Base-by-base conservation (phyloP, 2,329 filamentous ascomycete genomes). In the Exophiala sp. region DNA sequence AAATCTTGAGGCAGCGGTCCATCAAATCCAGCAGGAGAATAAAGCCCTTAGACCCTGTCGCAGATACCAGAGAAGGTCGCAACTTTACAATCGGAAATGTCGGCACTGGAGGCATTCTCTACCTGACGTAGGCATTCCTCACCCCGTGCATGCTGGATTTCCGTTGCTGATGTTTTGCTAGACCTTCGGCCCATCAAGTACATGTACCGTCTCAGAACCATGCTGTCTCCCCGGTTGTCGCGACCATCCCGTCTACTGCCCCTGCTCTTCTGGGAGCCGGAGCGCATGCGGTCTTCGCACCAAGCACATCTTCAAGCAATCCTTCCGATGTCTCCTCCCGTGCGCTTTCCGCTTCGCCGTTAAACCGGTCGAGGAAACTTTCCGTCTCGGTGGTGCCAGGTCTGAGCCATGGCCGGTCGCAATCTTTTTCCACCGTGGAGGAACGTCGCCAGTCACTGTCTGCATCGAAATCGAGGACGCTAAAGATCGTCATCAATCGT, bases 11-110 rank as follows among this genome's bases (percentile, higher is more conserved):
- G 50, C 66, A 69, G 52, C 60, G 64, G 29, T 66, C 68, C 3
- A 60, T 63, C 30, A 68, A 67, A 55, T 65, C 64, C 18, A 65
- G 72, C 9, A 75, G 77, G 50, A 79, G 73, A 62, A 72, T 70
- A 60, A 78, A 81, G 46, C 69, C 73, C n/a, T 74, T 78, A 9
- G 83, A 87, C 62, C 77, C 77, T 51, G 70, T 74, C 50, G 79
- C 81, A 40, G 80, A 84, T 62, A 78, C 76, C 56, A 76, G 82
- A 52, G 80, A 83, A 64, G 83, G 81, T 42, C 78, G 83, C 47
- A 82, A 87, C 62, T 90, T 91, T 65, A 82, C 85, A 1, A 86
- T 91, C 47, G 81, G 83, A 43, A 90, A 89, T 66, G 86, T 91
- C 52, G 86, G 86, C 19, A 86, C 88, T 64, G 88, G 89, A 68